Conservation (phyloP, 352 stramenopile species). For the Globisporangium uncinulatum region DNA sequence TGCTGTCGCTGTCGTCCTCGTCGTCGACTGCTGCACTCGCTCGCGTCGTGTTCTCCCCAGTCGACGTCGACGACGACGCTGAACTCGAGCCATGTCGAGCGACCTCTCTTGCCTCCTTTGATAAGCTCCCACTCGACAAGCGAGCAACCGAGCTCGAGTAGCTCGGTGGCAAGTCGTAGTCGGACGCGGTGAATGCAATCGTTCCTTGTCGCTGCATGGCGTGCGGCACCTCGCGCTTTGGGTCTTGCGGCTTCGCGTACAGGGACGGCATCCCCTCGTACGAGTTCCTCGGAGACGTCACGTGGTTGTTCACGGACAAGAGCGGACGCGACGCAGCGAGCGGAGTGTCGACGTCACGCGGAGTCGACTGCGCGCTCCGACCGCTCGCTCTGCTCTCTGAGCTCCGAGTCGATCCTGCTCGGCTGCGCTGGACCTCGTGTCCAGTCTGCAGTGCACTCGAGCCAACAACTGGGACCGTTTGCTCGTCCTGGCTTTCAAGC, state of each 20-base stretch:
- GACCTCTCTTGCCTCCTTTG: background rate
- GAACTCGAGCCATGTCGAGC: background rate
- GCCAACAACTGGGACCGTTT: background rate
- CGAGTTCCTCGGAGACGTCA: conserved; percentile 16
- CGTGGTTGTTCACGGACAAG: conserved; percentile 2
- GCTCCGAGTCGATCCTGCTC: background rate
- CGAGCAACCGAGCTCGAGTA: conserved; percentile 8
- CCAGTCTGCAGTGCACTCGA: background rate
- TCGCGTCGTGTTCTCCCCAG: background rate
- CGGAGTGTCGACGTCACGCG: background rate
- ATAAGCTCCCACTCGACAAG: conserved; percentile 1
- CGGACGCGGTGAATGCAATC: conserved; percentile 5
- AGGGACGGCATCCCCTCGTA: conserved; percentile 13
- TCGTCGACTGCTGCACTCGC: background rate
- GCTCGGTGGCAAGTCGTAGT: conserved; percentile 5
- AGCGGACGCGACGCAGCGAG: conserved; percentile 1
- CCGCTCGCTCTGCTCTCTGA: background rate
- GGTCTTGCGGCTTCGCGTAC: conserved; percentile 11
- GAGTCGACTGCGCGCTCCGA: background rate
- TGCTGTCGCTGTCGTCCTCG: conserved; percentile 5
- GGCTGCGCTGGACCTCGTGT: background rate
- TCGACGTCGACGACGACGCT: background rate
- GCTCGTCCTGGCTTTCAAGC: background rate
- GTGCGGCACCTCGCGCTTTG: background rate
- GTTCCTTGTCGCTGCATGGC: conserved; percentile 6